A percentile compares a stretch with the other conserved stretches of the same genome.
phyloP scores from a whole-genome alignment of 2,329 filamentous ascomycete species.

The Neocucurbitaria cava region DNA sequence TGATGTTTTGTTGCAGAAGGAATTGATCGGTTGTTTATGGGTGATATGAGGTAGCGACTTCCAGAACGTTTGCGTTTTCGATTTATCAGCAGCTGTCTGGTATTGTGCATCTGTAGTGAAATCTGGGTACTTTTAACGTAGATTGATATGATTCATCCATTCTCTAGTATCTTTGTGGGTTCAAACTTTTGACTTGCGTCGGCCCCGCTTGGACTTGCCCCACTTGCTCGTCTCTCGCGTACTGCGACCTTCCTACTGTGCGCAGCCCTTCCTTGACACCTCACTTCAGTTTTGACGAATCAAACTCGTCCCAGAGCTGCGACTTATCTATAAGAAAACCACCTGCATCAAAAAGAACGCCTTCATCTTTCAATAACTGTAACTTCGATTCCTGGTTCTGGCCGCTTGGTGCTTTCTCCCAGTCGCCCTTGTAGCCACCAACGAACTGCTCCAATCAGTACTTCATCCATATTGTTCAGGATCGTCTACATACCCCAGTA shows the following conservation, averaged over 20 bases:
- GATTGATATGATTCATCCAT: neutral
- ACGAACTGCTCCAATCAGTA: conserved; percentile 49
- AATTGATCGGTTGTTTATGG: neutral
- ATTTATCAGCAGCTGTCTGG: neutral
- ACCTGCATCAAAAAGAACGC: conserved; percentile 67
- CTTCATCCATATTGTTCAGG: neutral
- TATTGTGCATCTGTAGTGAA: neutral
- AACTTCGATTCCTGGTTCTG: conserved; percentile 71
- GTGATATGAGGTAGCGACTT: neutral
- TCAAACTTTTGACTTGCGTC: conserved; percentile 15
- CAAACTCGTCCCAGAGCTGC: conserved; percentile 55
- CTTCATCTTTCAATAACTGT: conserved; percentile 66
- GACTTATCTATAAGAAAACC: conserved; percentile 63
- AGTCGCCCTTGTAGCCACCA: conserved; percentile 74
- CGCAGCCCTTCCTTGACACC: conserved; percentile 1
- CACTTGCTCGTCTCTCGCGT: conserved; percentile 4
- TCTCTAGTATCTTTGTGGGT: conserved; percentile 1
- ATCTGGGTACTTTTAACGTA: neutral
- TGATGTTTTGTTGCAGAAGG: neutral
- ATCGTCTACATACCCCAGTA: conserved; percentile 60
- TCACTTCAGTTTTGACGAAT: conserved; percentile 31
- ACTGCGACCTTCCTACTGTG: neutral
- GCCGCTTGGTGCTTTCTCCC: conserved; percentile 67
- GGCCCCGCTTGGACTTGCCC: conserved; percentile 25
- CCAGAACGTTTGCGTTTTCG: neutral